These are phyloP conservation scores for Ganoderma multipileum DNA, from an alignment of 1,284 basidiomycete genomes.

Conservation along the genomic window DNA sequence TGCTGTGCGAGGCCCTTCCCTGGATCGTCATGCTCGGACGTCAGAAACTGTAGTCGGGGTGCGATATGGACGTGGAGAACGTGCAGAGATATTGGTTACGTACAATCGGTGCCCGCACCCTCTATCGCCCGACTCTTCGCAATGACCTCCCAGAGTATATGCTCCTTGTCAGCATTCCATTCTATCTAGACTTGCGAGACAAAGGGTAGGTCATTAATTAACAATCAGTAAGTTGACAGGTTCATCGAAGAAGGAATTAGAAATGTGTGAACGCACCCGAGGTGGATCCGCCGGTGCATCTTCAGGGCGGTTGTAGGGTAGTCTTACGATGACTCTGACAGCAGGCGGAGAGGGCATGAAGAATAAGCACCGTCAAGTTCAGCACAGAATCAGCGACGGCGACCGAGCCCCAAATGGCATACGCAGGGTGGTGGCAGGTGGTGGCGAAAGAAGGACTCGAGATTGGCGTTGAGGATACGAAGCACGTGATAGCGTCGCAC, in stretches of 20 bases:
- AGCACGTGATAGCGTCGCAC: too few species aligned
- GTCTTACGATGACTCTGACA: slow-evolving; percentile 75
- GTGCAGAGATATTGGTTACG: slow-evolving; percentile 38
- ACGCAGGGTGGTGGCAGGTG: background rate
- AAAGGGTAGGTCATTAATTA: too few species aligned
- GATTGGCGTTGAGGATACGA: too few species aligned
- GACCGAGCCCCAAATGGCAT: background rate
- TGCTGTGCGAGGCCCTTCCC: slow-evolving; percentile 84
- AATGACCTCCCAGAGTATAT: slow-evolving; percentile 83
- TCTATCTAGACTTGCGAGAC: slow-evolving; percentile 60
- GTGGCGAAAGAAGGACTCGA: too few species aligned
- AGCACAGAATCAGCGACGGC: background rate
- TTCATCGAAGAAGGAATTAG: background rate
- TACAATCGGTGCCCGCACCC: slow-evolving; percentile 77
- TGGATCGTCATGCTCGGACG: slow-evolving; percentile 36
- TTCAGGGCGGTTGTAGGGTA: slow-evolving; percentile 79
- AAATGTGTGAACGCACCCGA: slow-evolving; percentile 52
- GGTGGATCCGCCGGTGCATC: slow-evolving; percentile 67
- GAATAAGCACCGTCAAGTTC: background rate
- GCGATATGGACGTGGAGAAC: background rate
- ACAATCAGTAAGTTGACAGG: background rate
- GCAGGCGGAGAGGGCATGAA: slow-evolving; percentile 36
- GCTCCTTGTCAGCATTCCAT: slow-evolving; percentile 83
- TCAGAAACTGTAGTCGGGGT: background rate
- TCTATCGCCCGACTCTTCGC: slow-evolving; percentile 73